Evolutionary conservation across 352 stramenopile genomes (phyloP), one percentile per base, ranked within the genome.

Genomic region (Phytophthora quininea): DNA sequence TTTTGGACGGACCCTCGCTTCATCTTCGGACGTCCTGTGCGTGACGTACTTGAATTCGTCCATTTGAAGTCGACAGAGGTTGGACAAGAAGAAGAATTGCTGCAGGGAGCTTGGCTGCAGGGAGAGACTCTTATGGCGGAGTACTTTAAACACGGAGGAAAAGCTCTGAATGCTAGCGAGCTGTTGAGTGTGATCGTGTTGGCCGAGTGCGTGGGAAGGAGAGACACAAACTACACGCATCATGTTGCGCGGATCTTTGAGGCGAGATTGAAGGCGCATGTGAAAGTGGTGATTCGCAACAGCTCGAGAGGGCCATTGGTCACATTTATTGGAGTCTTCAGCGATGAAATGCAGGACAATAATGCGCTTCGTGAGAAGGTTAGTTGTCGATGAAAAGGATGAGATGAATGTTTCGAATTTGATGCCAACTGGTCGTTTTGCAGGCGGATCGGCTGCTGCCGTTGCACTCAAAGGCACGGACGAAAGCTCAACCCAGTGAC

Each of bases 1-100:
- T 76, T 62, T 15, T 42, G 56, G 8, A 54, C 42, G 0, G 70
- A 82, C n/a, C 37, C 52, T 2, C 62, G 62, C 4, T 64, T 82
- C 24, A 40, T 83, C 14, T 64, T 81, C 14, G 62, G 73, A 9
- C 60, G 73, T 1, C 73, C 75, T 19, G 42, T 80, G 37, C 51
- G 67, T 3, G 50, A 59, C 50, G 31, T 24, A 24, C 19, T 24
- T 63, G 31, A n/a, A 24, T 50, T 33, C 61, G 15, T 65, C 62
- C 49, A 66, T 32, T 24, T 72, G 35, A 43, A 64, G n/a, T 53
- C 24, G 14, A 52, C 57, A n/a, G 63, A 72, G 4, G 45, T 76
- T 54, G 54, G 19, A 24, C 19, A 31, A 11, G 60, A 66, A 19
- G 55, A 30, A 11, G 42, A 35, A 30, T 54, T 74, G 56, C n/a